phyloP scores from a whole-genome alignment of 768 basidiomycete genomes.

The Mycena amicta region DNA sequence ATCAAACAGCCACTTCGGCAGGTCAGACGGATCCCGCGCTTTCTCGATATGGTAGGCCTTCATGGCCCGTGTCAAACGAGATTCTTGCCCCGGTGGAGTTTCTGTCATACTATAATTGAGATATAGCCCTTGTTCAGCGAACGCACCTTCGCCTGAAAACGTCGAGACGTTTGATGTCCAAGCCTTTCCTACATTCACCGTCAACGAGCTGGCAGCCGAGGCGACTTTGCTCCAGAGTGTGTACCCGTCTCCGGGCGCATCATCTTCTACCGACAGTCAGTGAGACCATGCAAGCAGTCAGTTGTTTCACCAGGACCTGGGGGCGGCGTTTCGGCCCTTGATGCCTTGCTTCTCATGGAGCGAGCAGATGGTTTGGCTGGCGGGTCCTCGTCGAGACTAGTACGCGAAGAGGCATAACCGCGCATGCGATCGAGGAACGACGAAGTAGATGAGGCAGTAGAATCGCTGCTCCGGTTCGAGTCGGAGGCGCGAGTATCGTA shows the following conservation, averaged over 20 bases:
- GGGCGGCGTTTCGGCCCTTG: slow-evolving; percentile 11
- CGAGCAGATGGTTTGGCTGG: slow-evolving; percentile 8
- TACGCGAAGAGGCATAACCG: slow-evolving; percentile 43
- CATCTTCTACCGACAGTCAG: slow-evolving; percentile 12
- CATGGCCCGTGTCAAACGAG: slow-evolving; percentile 63
- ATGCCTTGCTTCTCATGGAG: slow-evolving; percentile 9
- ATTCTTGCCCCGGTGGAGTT: slow-evolving; percentile 58
- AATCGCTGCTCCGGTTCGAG: slow-evolving; percentile 18
- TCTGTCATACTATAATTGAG: slow-evolving; percentile 29
- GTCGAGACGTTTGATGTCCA: slow-evolving; percentile 49
- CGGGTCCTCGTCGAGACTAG: slow-evolving; percentile 45
- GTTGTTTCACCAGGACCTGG: slow-evolving; percentile 7
- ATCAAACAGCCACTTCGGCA: slow-evolving; percentile 69
- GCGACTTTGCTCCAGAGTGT: slow-evolving; percentile 61
- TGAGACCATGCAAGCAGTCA: not conserved
- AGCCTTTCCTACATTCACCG: slow-evolving; percentile 59
- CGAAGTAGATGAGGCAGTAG: slow-evolving; percentile 23
- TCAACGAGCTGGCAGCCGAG: slow-evolving; percentile 53
- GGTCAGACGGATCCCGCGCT: slow-evolving; percentile 56
- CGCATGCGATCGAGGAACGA: slow-evolving; percentile 42
- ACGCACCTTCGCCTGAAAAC: slow-evolving; percentile 47
- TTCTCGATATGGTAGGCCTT: slow-evolving; percentile 68
- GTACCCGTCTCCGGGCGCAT: slow-evolving; percentile 38
- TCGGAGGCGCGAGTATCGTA: slow-evolving; percentile 18
- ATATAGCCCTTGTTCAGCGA: not conserved